phyloP scores from a whole-genome alignment of 1,284 basidiomycete genomes.

The Cryptococcus sp. region DNA sequence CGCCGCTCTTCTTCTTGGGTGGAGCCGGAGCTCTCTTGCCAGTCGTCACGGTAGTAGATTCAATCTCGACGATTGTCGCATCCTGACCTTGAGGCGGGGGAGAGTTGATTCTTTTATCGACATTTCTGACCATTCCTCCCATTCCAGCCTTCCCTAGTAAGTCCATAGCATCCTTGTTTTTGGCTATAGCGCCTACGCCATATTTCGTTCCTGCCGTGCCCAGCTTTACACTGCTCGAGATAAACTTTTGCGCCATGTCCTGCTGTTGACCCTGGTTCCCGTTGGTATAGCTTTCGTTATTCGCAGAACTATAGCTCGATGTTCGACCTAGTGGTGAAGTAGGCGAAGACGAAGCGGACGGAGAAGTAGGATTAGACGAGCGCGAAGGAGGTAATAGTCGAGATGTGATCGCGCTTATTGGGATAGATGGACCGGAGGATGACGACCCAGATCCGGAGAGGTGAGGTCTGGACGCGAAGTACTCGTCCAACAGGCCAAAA shows the following conservation, averaged over 20 bases:
- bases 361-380: slow-evolving; percentile 7
- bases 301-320: neutral
- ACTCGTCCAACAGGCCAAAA: slow-evolving; percentile 50
- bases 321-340: neutral
- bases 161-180: slow-evolving; percentile 34
- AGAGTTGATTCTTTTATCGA: slow-evolving; percentile 21
- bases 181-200: slow-evolving; percentile 25
- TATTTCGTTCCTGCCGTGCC: slow-evolving; percentile 26
- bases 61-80: slow-evolving; percentile 7
- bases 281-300: neutral
- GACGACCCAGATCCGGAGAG: slow-evolving; percentile 7
- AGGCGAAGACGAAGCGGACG: neutral
- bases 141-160: slow-evolving; percentile 31
- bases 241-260: slow-evolving; percentile 32
- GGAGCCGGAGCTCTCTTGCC: slow-evolving; percentile 17
- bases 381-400: neutral
- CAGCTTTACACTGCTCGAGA: slow-evolving; percentile 29
- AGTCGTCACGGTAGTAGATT: neutral
- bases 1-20: slow-evolving; percentile 28
- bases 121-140: slow-evolving; percentile 27
- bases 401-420: neutral
- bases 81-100: slow-evolving; percentile 4
- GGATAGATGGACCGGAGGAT: neutral
- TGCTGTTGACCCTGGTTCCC: neutral
- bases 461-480: slow-evolving; percentile 48